phyloP scores from a whole-genome alignment of 257 asterid species.

The Solanum etuberosum region DNA sequence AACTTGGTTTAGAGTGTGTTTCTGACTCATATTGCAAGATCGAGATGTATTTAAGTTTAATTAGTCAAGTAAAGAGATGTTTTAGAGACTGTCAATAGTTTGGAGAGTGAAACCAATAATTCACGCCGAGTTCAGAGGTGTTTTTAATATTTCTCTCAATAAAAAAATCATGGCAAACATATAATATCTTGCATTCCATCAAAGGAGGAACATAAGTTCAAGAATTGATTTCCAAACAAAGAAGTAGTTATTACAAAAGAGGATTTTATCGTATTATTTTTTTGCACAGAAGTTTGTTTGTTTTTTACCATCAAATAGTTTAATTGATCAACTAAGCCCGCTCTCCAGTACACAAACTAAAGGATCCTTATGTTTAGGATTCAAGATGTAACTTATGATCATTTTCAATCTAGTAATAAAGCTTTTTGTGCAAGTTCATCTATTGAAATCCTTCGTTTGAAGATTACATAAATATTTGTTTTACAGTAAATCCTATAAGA shows the following conservation, averaged over 20 bases:
- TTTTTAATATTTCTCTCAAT: too few species aligned
- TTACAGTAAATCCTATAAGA: neutral
- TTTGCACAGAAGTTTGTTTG: fast-evolving
- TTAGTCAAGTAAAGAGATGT: too few species aligned
- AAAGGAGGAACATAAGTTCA: neutral
- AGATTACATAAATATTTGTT: neutral
- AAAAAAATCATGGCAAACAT: too few species aligned
- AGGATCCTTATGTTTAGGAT: neutral
- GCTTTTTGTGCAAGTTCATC: neutral
- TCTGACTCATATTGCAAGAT: too few species aligned
- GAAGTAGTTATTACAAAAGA: neutral
- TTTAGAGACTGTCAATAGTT: too few species aligned
- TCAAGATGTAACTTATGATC: neutral
- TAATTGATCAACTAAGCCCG: neutral
- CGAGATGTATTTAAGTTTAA: too few species aligned
- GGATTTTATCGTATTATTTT: neutral
- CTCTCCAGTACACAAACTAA: neutral
- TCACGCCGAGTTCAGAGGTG: too few species aligned
- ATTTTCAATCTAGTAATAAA: neutral
- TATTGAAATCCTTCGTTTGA: neutral
- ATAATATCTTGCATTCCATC: neutral
- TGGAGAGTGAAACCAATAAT: too few species aligned
- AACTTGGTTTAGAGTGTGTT: too few species aligned
- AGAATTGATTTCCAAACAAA: neutral
- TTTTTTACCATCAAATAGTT: neutral